Evolutionary conservation across 2,329 filamentous ascomycete species (phyloP), one percentile per base, ranked within the genome.

Genomic region (Mycocentrospora acerina): DNA sequence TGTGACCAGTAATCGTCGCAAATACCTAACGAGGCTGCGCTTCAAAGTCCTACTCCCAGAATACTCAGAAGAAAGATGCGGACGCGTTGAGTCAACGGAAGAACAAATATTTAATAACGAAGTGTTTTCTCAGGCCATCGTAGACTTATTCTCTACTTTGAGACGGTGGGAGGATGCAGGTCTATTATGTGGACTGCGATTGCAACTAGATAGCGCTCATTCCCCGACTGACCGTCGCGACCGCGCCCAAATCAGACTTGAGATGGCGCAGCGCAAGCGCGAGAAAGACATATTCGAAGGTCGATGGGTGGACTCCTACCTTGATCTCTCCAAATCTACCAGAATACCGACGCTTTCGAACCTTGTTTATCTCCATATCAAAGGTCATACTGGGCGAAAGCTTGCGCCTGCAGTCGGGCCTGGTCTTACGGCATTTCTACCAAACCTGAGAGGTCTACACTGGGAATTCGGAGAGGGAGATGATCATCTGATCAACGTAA

Each of bases 61-160:
- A 12, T 40, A 35, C 31, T 31, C 37, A 19, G 16, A 35, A 35
- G 32, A 40, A 27, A 8, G 6, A 19, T 24, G 37, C 27, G 15
- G 26, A 24, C 24, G 19, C 14, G 15, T 31, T 8, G 32, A 31
- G 27, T 29, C 32, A 6, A 26, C 24, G 3, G 32, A 40, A 31
- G 37, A 40, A 30, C 25, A 30, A n/a, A 4, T 19, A n/a, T 15
- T 10, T 26, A 40, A 40, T 17, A 19, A 40, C 13, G 18, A 31
- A 9, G 17, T 9, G 16, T 35, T 30, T 19, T 35, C 31, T 14
- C 25, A 35, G 7, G 15, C 7, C n/a, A 40, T 32, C 13, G 14
- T 13, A 16, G 22, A 32, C 13, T 19, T 35, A 19, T 35, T 40
- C 19, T 30, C 25, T 13, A 30, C 26, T n/a, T 16, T 40, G 27